Base-by-base conservation (phyloP, 2,329 filamentous ascomycete genomes). In the Didymella glomerata region DNA sequence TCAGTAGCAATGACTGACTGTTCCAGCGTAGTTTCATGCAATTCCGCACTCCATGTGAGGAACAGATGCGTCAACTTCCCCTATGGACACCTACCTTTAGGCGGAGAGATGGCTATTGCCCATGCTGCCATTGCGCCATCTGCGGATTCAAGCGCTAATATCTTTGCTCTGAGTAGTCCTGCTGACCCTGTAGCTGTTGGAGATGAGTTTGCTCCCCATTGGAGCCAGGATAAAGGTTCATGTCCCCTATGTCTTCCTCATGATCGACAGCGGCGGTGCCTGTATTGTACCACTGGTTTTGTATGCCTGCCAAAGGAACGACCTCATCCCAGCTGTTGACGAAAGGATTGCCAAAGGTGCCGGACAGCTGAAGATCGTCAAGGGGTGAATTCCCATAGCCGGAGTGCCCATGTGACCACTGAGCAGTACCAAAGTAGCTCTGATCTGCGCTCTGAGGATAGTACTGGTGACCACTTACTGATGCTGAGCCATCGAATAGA, bases 261-360 rank as follows among this genome's bases (percentile, higher is more conserved):
- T 16, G 18, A 52, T 48, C 13, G 46, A 14, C 13, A 11, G 30
- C 7, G 13, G 20, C 1, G 8, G 13, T 16, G 5, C 8, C 1
- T 10, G 46, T 3, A 3, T 30, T 32, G 44, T 48, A 28, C 65
- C 63, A 65, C 2, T 65, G n/a, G 16, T 64, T 56, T 7, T 65
- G 56, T 42, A 68, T 59, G 10, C 62, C 58, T 10, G 56, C 40
- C 7, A 66, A 34, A 1, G 65, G 63, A 2, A 53, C 54, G 3
- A 56, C 53, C 47, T 71, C 65, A 28, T 71, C 68, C 38, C 66
- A 69, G 27, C 20, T 63, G 2, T 66, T 70, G n/a, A 63, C 28
- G 22, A 70, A 70, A 0, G 68, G 68, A 30, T 68, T 66, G 9
- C 65, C 67, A n/a, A 66, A 68, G 2, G 42, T 42, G 18, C 47